Conservation (phyloP, 2,329 filamentous ascomycete genomes). For the Penicillium sp. region DNA sequence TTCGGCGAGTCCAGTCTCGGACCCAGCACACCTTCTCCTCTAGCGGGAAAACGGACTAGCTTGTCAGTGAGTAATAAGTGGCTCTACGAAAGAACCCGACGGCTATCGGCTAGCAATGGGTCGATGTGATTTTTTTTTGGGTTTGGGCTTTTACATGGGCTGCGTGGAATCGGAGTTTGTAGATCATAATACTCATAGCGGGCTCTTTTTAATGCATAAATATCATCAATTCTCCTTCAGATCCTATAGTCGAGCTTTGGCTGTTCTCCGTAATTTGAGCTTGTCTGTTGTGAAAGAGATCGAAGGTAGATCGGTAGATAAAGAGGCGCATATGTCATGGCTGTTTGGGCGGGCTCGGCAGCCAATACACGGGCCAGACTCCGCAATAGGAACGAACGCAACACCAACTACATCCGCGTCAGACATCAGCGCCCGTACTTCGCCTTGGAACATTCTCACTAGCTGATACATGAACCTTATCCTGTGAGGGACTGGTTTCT, state of each 20-base stretch:
- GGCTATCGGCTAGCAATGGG: slow-evolving; percentile 40
- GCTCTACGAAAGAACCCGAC: slow-evolving; percentile 78
- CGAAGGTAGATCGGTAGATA: background rate
- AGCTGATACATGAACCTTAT: slow-evolving; percentile 27
- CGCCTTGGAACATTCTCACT: background rate
- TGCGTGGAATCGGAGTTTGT: slow-evolving; percentile 19
- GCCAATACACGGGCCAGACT: slow-evolving; percentile 4
- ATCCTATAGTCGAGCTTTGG: background rate
- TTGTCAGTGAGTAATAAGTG: slow-evolving; percentile 88
- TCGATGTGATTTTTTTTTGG: slow-evolving; percentile 26
- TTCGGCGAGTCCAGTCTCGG: slow-evolving; percentile 50
- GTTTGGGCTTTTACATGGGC: slow-evolving; percentile 10
- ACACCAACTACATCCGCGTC: background rate
- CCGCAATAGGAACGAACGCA: slow-evolving; percentile 9
- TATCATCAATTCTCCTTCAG: background rate
- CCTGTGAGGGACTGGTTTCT: slow-evolving; percentile 28
- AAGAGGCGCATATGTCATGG: slow-evolving; percentile 1
- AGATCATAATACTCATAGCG: slow-evolving; percentile 20
- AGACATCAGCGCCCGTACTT: background rate
- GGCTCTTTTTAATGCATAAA: slow-evolving; percentile 12
- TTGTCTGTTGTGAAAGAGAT: background rate
- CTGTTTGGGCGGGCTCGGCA: slow-evolving; percentile 9
- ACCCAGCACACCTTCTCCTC: slow-evolving; percentile 69
- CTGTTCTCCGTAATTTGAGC: background rate
- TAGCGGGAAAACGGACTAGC: slow-evolving; percentile 65